Evolutionary conservation across 441 rosid species (phyloP).

Genomic region (Cnidoscolus chayamansa): DNA sequence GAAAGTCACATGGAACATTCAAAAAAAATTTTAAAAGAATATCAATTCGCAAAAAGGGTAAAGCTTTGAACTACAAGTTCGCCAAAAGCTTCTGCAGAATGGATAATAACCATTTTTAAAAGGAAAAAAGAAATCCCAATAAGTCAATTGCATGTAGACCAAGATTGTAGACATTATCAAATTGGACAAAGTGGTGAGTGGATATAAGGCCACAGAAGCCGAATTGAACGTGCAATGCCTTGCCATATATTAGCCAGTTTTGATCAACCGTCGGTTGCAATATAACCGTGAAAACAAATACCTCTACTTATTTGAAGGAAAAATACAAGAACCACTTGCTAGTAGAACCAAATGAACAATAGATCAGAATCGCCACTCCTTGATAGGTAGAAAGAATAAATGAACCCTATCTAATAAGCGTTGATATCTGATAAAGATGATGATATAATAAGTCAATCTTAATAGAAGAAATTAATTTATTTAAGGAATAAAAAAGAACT

Average conservation of each 20-base stretch:
- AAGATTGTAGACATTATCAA: background rate
- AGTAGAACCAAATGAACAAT: background rate
- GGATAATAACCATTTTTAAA: background rate
- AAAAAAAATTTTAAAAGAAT: background rate
- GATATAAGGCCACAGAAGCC: background rate
- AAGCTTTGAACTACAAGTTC: background rate
- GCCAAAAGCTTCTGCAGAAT: background rate
- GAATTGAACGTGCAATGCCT: constrained; percentile 5
- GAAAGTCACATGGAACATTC: background rate
- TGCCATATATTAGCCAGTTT: background rate
- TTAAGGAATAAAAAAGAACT: background rate
- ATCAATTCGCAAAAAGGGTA: background rate
- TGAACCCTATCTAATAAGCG: background rate
- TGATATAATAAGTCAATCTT: background rate
- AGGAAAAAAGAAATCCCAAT: background rate
- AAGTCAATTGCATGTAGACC: background rate
- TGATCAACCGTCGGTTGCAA: background rate
- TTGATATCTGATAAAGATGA: background rate
- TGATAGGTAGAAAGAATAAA: background rate
- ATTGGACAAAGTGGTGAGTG: background rate
- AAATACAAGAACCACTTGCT: background rate
- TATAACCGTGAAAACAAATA: too few relatives aligned
- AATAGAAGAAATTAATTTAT: background rate
- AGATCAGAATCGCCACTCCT: background rate
- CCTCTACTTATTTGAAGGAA: background rate